Conservation (phyloP, 108 stramenopile genomes). For the Bacterosira constricta region DNA sequence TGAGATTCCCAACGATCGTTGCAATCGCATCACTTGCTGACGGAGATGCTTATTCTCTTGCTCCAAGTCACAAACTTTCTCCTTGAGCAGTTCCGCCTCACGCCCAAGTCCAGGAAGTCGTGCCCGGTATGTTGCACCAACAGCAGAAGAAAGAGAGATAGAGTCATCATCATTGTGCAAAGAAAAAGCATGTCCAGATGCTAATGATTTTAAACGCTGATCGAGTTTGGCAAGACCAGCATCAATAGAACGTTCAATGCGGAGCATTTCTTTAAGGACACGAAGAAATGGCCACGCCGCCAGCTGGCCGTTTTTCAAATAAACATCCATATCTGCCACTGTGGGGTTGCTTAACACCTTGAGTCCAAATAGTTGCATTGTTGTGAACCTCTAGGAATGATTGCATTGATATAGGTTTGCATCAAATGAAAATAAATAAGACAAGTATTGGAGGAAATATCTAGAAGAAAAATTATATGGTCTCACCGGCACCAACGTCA, state of each 20-base stretch:
- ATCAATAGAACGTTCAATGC: conserved; percentile 76
- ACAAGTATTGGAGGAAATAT: background rate
- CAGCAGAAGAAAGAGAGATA: conserved; percentile 64
- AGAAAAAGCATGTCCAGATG: conserved; percentile 50
- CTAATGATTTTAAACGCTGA: conserved; percentile 49
- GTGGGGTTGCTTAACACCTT: conserved; percentile 84
- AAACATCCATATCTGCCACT: conserved; percentile 83
- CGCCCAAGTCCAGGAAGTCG: conserved; percentile 53
- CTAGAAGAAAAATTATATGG: too few species aligned
- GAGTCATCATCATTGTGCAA: conserved; percentile 56
- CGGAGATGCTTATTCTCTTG: conserved; percentile 52
- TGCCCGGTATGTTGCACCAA: conserved; percentile 32
- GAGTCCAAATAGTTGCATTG: conserved; percentile 84
- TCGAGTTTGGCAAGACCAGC: conserved; percentile 70
- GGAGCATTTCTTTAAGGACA: conserved; percentile 81
- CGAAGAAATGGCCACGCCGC: conserved; percentile 88
- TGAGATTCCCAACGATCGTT: conserved; percentile 37
- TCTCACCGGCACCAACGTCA: conserved; percentile 11
- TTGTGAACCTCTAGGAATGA: conserved; percentile 85
- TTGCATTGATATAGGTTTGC: conserved; percentile 60
- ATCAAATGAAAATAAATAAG: background rate
- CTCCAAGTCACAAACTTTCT: conserved; percentile 42
- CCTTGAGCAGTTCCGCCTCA: conserved; percentile 56
- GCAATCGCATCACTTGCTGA: conserved; percentile 32
- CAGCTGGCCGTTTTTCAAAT: conserved; percentile 82